Evolutionary conservation across 2,329 filamentous ascomycete species (phyloP).

Genomic region (Aspergillus ruber): DNA sequence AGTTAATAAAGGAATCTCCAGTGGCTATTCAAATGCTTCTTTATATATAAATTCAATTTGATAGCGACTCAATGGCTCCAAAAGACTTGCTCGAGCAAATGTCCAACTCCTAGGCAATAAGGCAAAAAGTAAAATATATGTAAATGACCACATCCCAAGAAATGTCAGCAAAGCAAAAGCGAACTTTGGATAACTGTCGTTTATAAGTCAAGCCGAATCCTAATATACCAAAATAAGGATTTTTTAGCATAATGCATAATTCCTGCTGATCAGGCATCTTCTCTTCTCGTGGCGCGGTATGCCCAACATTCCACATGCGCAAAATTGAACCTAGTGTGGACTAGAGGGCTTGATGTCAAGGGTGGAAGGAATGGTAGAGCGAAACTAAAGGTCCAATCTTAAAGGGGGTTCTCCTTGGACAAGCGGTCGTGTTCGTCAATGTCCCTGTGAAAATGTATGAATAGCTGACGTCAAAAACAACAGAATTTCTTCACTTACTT

Average conservation of each 20-base stretch:
- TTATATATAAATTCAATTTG: background rate
- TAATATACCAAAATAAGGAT: too few relatives aligned
- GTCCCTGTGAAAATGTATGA: slow-evolving; percentile 47
- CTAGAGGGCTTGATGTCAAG: background rate
- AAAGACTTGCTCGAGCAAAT: background rate
- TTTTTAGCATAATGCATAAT: too few relatives aligned
- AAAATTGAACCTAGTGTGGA: background rate
- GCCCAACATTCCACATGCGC: background rate
- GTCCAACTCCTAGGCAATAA: background rate
- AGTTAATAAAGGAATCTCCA: too few relatives aligned
- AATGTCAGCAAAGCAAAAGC: background rate
- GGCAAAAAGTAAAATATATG: background rate
- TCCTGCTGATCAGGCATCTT: too few relatives aligned
- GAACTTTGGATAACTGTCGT: background rate
- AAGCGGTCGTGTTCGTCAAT: slow-evolving; percentile 84
- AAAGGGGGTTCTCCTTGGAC: slow-evolving; percentile 46
- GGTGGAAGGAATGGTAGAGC: background rate
- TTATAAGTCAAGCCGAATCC: too few relatives aligned
- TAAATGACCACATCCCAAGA: background rate
- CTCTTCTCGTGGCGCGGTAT: background rate
- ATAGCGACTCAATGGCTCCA: background rate
- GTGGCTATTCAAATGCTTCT: too few relatives aligned
- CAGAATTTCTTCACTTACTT: slow-evolving; percentile 43
- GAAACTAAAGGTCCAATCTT: slow-evolving; percentile 10
- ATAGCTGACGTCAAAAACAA: background rate